Conservation (phyloP, 805 yeast genomes). For the Saturnispora kantuleensis region DNA sequence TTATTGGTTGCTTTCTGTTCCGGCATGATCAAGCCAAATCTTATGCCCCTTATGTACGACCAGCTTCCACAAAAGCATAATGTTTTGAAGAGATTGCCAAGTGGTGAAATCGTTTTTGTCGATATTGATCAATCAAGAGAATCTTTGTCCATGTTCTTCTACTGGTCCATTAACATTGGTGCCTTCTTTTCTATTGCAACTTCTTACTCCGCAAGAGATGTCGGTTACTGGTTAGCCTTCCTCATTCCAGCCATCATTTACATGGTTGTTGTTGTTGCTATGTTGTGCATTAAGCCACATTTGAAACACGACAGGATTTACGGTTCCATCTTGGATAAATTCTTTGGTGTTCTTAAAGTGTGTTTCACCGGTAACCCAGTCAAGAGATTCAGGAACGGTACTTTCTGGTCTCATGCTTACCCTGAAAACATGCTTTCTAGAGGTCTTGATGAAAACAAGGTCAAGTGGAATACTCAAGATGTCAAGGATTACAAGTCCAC, state of each 20-base stretch:
- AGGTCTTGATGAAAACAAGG: slow-evolving; percentile 29
- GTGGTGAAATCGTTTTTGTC: slow-evolving; percentile 58
- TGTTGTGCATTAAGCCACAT: slow-evolving; percentile 27
- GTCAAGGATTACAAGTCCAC: slow-evolving; percentile 38
- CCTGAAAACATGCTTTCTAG: slow-evolving; percentile 35
- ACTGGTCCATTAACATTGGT: slow-evolving; percentile 48
- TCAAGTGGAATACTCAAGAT: slow-evolving; percentile 33
- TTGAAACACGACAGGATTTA: slow-evolving; percentile 28
- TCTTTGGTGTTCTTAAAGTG: slow-evolving; percentile 32
- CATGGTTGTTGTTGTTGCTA: slow-evolving; percentile 40
- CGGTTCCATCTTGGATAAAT: slow-evolving; percentile 39
- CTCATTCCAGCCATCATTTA: slow-evolving; percentile 48
- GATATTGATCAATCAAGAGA: slow-evolving; percentile 36
- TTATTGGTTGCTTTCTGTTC: slow-evolving; percentile 36
- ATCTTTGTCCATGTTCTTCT: slow-evolving; percentile 34
- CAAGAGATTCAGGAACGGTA: slow-evolving; percentile 29
- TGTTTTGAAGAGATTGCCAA: slow-evolving; percentile 45
- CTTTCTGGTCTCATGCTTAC: slow-evolving; percentile 41
- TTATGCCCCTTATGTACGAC: slow-evolving; percentile 42
- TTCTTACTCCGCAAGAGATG: slow-evolving; percentile 39
- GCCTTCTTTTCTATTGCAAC: slow-evolving; percentile 45
- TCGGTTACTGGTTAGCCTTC: slow-evolving; percentile 48
- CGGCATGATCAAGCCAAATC: slow-evolving; percentile 46
- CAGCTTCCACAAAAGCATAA: slow-evolving; percentile 56
- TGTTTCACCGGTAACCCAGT: slow-evolving; percentile 35